Percentiles rank a stretch among this genome's conserved stretches.
Conservation (phyloP, 2,329 filamentous ascomycete genomes). For the Raffaelea arxii region DNA sequence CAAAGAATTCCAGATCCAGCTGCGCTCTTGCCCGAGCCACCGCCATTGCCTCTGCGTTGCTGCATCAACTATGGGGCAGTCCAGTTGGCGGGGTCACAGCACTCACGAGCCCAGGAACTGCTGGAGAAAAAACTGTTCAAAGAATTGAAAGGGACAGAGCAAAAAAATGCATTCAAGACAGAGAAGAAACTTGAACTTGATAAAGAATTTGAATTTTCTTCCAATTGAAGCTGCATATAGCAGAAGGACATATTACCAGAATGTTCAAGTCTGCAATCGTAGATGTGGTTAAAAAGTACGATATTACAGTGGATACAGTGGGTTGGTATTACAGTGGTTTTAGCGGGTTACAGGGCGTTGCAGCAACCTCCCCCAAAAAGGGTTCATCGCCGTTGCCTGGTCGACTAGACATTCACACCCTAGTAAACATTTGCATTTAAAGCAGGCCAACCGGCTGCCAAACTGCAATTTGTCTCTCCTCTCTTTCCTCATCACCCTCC, state of each 20-base stretch:
- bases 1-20: too few relatives aligned
- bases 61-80: conserved; percentile 5
- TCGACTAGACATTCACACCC: conserved; percentile 5
- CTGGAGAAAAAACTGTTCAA: neutral
- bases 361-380: neutral
- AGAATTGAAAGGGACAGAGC: too few relatives aligned
- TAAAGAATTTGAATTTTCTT: too few relatives aligned
- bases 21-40: too few relatives aligned
- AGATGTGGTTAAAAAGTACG: too few relatives aligned
- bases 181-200: too few relatives aligned
- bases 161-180: too few relatives aligned
- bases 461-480: conserved; percentile 1
- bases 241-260: too few relatives aligned
- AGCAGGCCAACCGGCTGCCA: conserved; percentile 7
- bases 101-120: neutral
- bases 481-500: conserved; percentile 11
- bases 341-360: conserved; percentile 1
- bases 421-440: conserved; percentile 16
- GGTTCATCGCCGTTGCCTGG: conserved; percentile 8
- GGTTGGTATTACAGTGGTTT: too few relatives aligned
- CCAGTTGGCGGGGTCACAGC: neutral
- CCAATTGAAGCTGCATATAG: too few relatives aligned
- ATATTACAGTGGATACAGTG: too few relatives aligned
- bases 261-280: too few relatives aligned
- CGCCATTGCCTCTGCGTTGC: conserved; percentile 1